These are phyloP conservation scores for Canna indica DNA, from an alignment of 176 grass and related monocot species.

Conservation along the genomic window DNA sequence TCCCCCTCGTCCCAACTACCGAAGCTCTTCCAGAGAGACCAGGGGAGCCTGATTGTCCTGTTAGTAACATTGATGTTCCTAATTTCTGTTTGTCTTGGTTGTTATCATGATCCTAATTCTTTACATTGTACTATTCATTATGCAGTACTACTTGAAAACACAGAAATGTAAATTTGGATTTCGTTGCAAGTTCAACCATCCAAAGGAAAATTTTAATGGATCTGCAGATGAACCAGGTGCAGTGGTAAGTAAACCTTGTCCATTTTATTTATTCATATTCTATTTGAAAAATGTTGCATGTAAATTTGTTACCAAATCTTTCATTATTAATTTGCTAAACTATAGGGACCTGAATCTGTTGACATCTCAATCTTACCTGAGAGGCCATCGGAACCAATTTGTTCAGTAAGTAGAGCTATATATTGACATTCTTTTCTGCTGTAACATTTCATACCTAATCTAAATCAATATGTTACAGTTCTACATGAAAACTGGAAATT, in stretches of 20 bases:
- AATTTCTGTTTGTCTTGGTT: constrained; percentile 16
- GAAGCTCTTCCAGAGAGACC: constrained; percentile 67
- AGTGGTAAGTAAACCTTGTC: constrained; percentile 21
- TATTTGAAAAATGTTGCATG: background rate
- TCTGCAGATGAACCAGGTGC: constrained; percentile 19
- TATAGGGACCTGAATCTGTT: constrained; percentile 31
- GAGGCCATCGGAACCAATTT: constrained; percentile 53
- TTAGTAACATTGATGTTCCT: constrained; percentile 31
- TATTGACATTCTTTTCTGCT: constrained; percentile 13
- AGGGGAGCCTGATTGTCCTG: constrained; percentile 70
- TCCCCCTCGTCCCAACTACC: constrained; percentile 24
- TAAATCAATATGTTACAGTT: constrained; percentile 32
- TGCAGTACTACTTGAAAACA: constrained; percentile 68
- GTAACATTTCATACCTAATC: constrained; percentile 4
- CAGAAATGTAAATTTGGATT: constrained; percentile 52
- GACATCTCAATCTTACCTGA: constrained; percentile 39
- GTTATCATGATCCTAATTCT: constrained; percentile 6
- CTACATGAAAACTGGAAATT: constrained; percentile 68
- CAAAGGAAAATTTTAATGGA: constrained; percentile 36
- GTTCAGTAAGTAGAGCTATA: constrained; percentile 36
- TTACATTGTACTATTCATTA: background rate
- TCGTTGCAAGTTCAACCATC: constrained; percentile 95
- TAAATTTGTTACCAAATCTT: background rate
- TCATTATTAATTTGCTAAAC: background rate
- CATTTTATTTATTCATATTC: background rate